Conservation (phyloP, 2,329 filamentous ascomycete genomes). For the Neurospora crassa region DNA sequence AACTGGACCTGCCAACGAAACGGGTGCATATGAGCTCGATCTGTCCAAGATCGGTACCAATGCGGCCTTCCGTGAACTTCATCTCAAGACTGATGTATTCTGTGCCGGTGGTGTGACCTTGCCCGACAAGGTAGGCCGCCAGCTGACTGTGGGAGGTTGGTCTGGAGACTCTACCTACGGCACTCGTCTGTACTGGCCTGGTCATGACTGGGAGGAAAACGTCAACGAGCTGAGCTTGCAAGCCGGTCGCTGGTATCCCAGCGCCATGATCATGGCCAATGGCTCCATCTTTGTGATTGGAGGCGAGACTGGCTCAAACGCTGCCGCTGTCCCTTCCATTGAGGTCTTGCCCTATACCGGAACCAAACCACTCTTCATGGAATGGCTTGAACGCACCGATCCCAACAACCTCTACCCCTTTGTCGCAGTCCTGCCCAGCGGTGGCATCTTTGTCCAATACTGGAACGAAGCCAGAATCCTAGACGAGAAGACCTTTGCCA, state of each 20-base stretch:
- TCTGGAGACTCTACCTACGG: slow-evolving; percentile 42
- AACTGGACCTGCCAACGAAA: slow-evolving; percentile 44
- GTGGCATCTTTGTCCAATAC: slow-evolving; percentile 47
- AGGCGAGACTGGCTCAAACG: slow-evolving; percentile 43
- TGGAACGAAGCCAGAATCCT: slow-evolving; percentile 50
- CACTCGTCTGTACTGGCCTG: slow-evolving; percentile 45
- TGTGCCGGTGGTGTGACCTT: slow-evolving; percentile 48
- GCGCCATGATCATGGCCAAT: slow-evolving; percentile 42
- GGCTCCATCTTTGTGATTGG: slow-evolving; percentile 46
- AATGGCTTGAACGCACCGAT: slow-evolving; percentile 44
- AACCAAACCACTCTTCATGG: slow-evolving; percentile 33
- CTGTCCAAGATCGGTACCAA: slow-evolving; percentile 30
- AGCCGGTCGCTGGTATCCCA: slow-evolving; percentile 45
- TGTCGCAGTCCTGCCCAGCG: slow-evolving; percentile 40
- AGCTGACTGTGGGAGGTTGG: slow-evolving; percentile 50
- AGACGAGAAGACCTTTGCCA: slow-evolving; percentile 39
- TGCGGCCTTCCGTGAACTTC: slow-evolving; percentile 42
- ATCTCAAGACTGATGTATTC: slow-evolving; percentile 48
- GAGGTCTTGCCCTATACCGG: slow-evolving; percentile 42
- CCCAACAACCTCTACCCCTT: slow-evolving; percentile 53
- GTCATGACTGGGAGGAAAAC: slow-evolving; percentile 47
- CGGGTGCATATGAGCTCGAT: slow-evolving; percentile 51
- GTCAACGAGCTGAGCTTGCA: slow-evolving; percentile 35
- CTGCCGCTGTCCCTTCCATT: slow-evolving; percentile 38
- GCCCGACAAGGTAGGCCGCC: slow-evolving; percentile 47